Percentiles rank a stretch among this genome's conserved stretches.
Evolutionary conservation across 306 rosid genomes (phyloP).

Genomic region (Prinsepia uniflora): DNA sequence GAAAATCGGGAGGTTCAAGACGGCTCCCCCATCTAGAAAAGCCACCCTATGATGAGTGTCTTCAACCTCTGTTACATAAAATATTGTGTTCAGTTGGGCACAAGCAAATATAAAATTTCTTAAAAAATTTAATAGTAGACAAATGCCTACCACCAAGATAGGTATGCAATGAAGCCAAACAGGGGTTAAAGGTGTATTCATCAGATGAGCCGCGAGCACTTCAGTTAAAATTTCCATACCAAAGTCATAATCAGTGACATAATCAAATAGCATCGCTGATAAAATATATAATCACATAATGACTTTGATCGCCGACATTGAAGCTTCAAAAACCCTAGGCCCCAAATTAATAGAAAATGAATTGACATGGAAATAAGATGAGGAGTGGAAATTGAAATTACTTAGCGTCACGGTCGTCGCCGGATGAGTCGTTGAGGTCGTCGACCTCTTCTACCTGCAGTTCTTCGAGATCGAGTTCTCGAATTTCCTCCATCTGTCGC

Average conservation of each 20-base stretch:
- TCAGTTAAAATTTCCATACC: constrained; percentile 11
- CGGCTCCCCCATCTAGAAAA: constrained; percentile 75
- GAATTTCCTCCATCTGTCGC: constrained; percentile 83
- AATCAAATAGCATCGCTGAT: neutral
- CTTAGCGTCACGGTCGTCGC: constrained; percentile 43
- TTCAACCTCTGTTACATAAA: constrained; percentile 69
- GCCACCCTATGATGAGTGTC: constrained; percentile 77
- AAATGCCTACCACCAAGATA: constrained; percentile 80
- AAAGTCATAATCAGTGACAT: constrained; percentile 6
- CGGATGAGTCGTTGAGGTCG: constrained; percentile 40
- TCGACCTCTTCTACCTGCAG: constrained; percentile 84
- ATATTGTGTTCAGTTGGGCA: neutral
- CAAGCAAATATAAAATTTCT: neutral
- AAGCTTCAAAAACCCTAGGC: constrained; percentile 16
- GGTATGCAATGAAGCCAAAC: constrained; percentile 67
- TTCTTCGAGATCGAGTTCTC: constrained; percentile 81
- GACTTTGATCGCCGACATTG: neutral
- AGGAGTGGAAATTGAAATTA: constrained; percentile 28
- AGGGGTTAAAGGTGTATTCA: constrained; percentile 48
- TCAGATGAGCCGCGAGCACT: constrained; percentile 30
- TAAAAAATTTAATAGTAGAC: neutral
- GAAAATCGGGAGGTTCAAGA: constrained; percentile 66
- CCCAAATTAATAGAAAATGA: neutral
- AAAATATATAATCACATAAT: neutral
- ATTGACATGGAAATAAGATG: neutral